phyloP scores from a whole-genome alignment of 2,329 filamentous ascomycete species.

The Bertia moriformis region DNA sequence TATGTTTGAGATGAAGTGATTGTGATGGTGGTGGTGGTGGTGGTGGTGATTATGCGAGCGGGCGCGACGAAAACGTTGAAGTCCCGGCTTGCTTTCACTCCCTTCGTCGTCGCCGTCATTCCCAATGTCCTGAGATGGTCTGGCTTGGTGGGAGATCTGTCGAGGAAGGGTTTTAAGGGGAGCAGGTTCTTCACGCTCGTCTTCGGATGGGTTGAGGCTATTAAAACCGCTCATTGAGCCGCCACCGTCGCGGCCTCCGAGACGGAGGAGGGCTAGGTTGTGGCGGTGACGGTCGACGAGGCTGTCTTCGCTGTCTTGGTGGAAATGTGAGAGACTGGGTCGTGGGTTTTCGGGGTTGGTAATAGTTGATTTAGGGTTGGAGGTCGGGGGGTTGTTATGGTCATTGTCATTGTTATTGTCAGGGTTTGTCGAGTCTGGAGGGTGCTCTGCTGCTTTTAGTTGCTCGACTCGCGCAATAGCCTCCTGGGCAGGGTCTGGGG shows the following conservation, averaged over 20 bases:
- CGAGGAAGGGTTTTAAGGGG: background rate
- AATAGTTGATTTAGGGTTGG: too few relatives aligned
- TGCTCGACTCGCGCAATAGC: too few relatives aligned
- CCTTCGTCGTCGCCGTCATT: background rate
- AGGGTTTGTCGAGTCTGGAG: too few relatives aligned
- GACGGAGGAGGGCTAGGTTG: background rate
- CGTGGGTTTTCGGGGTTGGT: too few relatives aligned
- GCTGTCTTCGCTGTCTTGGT: background rate
- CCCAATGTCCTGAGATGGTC: background rate
- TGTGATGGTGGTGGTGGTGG: background rate
- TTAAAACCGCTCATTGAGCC: background rate
- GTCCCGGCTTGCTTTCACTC: background rate
- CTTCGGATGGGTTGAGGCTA: background rate
- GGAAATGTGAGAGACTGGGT: background rate
- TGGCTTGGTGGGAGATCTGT: background rate
- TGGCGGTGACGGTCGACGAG: background rate
- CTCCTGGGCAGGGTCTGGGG: too few relatives aligned
- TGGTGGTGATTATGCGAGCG: constrained; percentile 1
- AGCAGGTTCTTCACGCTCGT: background rate
- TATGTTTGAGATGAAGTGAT: background rate
- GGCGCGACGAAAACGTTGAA: background rate
- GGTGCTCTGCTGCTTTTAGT: too few relatives aligned
- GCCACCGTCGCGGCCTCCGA: constrained; percentile 1
- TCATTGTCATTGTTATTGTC: too few relatives aligned
- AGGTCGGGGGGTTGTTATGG: too few relatives aligned